phyloP scores from a whole-genome alignment of 2,329 filamentous ascomycete species.

The Nannizziopsis arthrosporioides region DNA sequence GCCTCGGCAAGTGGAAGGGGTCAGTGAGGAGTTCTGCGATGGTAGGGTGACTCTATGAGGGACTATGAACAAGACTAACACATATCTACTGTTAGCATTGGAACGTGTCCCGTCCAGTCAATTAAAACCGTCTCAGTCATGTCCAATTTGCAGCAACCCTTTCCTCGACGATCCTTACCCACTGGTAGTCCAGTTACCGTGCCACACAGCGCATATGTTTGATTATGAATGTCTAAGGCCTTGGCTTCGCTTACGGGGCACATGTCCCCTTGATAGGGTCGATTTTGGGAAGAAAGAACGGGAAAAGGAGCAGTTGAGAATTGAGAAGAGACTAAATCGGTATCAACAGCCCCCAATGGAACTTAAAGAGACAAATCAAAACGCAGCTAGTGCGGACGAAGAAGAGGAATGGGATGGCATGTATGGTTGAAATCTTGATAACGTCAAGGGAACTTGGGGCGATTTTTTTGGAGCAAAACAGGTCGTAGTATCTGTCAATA shows the following conservation, averaged over 20 bases:
- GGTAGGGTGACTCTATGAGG: slow-evolving; percentile 22
- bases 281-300: slow-evolving; percentile 46
- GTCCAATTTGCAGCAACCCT: slow-evolving; percentile 50
- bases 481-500: no score
- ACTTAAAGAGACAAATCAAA: slow-evolving; percentile 2
- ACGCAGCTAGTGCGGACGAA: slow-evolving; percentile 31
- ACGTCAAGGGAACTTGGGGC: no score
- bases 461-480: no score
- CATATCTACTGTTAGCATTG: slow-evolving; percentile 33
- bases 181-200: slow-evolving; percentile 52
- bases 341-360: no score
- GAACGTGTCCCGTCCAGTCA: slow-evolving; percentile 47
- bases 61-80: not conserved
- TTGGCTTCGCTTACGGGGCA: slow-evolving; percentile 53
- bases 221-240: slow-evolving; percentile 55
- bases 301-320: slow-evolving; percentile 42
- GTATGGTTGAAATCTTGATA: slow-evolving; percentile 26
- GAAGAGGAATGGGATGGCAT: slow-evolving; percentile 40
- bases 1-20: slow-evolving; percentile 49
- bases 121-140: slow-evolving; percentile 43
- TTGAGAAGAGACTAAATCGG: slow-evolving; percentile 40
- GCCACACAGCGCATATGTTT: slow-evolving; percentile 50
- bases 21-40: slow-evolving; percentile 50
- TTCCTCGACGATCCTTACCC: slow-evolving; percentile 53
- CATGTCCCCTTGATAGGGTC: slow-evolving; percentile 51